Base-by-base conservation (phyloP, 2,329 filamentous ascomycete species). In the Botrytis medusae region DNA sequence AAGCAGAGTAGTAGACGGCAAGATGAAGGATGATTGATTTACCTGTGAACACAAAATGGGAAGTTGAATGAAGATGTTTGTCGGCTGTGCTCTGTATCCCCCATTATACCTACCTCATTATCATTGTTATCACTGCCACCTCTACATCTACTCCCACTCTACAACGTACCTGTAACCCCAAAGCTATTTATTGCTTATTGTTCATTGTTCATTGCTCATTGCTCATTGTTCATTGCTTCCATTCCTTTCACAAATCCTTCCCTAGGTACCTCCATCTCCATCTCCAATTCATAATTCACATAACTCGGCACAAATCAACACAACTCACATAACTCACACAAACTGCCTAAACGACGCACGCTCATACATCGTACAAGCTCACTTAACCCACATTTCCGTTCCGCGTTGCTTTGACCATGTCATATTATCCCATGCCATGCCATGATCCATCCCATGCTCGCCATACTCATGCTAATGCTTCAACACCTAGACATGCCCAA, bases 381-480 rank as follows among this genome's bases (percentile, higher is more conserved):
- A 18, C 16, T n/a, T 4, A 14, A 44, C n/a, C 37, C 40, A 62
- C 61, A 63, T 29, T 29, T 42, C 40, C n/a, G 8, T 40, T 40
- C 37, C 61, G 61, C 61, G 20, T 63, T 37, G 61, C 61, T 44
- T 44, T 63, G 61, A 40, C 57, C 57, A 60, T 59, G 29, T 29
- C 54, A 59, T 34, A 12, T 25, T 22, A 48, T 48, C 9, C 46
- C 46, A 51, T 51, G 22, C 46, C 46, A 32, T 60, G 57, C 57
- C 57, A 60, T 60, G 57, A 54, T 54, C 48, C 48, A 54, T 54
- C 48, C 60, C 60, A 62, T 62, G 60, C 60, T 29, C n/a, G 34
- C 60, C 60, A 62, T 54, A 54, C 48, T 29, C 51, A 57, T 63
- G 37, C 37, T 63, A 40, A 63, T 63, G 37, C 61, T 29, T 42